These are phyloP conservation scores for Botrytis deweyae DNA, from an alignment of 2,329 filamentous ascomycete species.

Conservation along the genomic window DNA sequence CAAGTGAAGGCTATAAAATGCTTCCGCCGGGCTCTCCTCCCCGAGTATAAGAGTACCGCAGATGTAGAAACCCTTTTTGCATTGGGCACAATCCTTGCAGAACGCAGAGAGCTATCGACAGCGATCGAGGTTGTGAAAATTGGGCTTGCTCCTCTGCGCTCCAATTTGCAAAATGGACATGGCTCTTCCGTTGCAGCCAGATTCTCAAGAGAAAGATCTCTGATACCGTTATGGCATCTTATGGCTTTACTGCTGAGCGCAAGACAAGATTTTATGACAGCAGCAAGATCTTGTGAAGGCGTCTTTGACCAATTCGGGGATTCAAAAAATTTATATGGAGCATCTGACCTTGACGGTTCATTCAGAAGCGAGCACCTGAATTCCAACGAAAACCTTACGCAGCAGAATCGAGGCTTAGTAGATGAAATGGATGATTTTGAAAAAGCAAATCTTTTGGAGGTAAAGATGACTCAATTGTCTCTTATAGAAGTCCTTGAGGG, in stretches of 20 bases:
- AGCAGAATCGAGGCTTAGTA: conserved; percentile 53
- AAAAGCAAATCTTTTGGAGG: conserved; percentile 83
- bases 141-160: conserved; percentile 61
- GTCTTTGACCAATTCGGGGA: conserved; percentile 88
- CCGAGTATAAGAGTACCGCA: conserved; percentile 62
- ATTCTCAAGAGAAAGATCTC: conserved; percentile 55
- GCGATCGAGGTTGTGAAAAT: conserved; percentile 82
- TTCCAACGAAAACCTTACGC: conserved; percentile 37
- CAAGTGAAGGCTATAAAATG: conserved; percentile 76
- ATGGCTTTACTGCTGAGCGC: conserved; percentile 83
- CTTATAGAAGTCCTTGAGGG: conserved; percentile 82
- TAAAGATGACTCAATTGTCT: conserved; percentile 91
- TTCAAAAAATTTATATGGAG: conserved; percentile 66
- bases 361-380: conserved; percentile 69
- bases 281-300: conserved; percentile 80
- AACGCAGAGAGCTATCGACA: conserved; percentile 74
- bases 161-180: conserved; percentile 37
- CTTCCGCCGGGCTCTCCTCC: conserved; percentile 69
- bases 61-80: conserved; percentile 79
- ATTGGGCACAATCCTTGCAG: conserved; percentile 80
- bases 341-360: conserved; percentile 47
- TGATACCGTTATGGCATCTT: conserved; percentile 87
- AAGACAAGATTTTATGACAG: conserved; percentile 78
- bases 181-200: conserved; percentile 42
- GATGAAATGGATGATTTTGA: conserved; percentile 82